Percentiles rank a stretch among this genome's conserved stretches.
These are phyloP conservation scores for Proliferodiscus dingleyae DNA, from an alignment of 2,329 filamentous ascomycete species.

Conservation along the genomic window DNA sequence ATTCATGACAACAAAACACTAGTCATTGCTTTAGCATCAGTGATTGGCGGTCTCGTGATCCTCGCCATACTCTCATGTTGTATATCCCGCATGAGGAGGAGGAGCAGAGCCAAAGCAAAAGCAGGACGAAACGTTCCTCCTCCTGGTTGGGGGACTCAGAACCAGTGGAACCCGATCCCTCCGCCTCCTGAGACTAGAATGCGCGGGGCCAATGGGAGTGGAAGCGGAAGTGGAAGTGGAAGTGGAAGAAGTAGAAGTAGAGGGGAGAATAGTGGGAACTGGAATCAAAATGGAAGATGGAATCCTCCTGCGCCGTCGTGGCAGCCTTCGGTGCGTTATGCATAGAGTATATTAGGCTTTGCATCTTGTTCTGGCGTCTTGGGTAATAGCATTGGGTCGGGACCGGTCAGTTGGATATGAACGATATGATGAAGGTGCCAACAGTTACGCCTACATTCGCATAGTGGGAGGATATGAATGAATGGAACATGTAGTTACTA, in stretches of 20 bases:
- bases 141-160: conserved; percentile 9
- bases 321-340: conserved; percentile 10
- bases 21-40: conserved; percentile 72
- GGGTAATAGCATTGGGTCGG: conserved; percentile 1
- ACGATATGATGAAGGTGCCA: not conserved
- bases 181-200: not conserved
- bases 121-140: conserved; percentile 11
- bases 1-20: conserved; percentile 71
- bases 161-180: conserved; percentile 2
- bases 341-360: conserved; percentile 2
- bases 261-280: not conserved
- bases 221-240: not conserved
- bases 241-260: no score
- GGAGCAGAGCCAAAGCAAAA: conserved; percentile 8
- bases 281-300: conserved; percentile 7
- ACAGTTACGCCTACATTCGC: not conserved
- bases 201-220: not conserved
- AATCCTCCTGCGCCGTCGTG: conserved; percentile 2
- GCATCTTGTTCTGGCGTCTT: not conserved
- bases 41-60: conserved; percentile 68
- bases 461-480: not conserved
- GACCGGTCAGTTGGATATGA: not conserved
- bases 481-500: not conserved
- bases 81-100: conserved; percentile 44
- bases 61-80: conserved; percentile 66